Conservation (phyloP, 176 grass and related monocot species). For the Pharus latifolius region DNA sequence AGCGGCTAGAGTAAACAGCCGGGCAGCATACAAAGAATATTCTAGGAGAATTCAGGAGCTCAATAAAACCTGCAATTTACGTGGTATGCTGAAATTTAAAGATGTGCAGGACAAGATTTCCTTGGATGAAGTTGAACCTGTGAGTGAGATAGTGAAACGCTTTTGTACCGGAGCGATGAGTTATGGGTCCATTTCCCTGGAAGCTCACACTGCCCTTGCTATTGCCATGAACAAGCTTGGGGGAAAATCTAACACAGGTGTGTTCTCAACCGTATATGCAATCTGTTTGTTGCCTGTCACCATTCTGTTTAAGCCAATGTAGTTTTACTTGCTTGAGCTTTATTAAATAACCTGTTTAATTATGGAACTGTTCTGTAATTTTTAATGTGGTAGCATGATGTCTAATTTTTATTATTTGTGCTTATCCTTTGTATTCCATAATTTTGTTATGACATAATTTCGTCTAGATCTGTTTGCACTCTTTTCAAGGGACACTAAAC, state of each 20-base stretch:
- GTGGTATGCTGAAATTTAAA: constrained; percentile 97
- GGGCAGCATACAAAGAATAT: constrained; percentile 89
- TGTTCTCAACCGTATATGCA: not conserved
- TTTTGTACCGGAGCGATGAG: constrained; percentile 97
- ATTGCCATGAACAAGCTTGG: constrained; percentile 98
- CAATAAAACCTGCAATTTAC: constrained; percentile 86
- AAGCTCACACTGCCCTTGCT: constrained; percentile 94
- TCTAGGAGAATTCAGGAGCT: constrained; percentile 90
- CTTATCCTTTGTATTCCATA: not conserved
- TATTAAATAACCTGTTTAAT: not conserved
- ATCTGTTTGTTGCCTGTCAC: not conserved
- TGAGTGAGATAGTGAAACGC: constrained; percentile 85
- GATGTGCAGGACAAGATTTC: constrained; percentile 54
- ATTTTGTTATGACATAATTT: not conserved
- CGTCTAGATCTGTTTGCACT: not conserved
- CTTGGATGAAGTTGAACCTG: constrained; percentile 86
- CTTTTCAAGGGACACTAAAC: not conserved
- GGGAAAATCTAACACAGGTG: constrained; percentile 99
- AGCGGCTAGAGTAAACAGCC: constrained; percentile 83
- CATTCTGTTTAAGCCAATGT: not conserved
- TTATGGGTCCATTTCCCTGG: constrained; percentile 98
- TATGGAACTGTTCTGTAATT: not conserved
- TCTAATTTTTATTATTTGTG: not conserved
- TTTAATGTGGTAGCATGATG: not conserved
- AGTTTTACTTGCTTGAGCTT: not conserved